Conservation (phyloP, 306 rosid genomes). For the Dicorynia guianensis region DNA sequence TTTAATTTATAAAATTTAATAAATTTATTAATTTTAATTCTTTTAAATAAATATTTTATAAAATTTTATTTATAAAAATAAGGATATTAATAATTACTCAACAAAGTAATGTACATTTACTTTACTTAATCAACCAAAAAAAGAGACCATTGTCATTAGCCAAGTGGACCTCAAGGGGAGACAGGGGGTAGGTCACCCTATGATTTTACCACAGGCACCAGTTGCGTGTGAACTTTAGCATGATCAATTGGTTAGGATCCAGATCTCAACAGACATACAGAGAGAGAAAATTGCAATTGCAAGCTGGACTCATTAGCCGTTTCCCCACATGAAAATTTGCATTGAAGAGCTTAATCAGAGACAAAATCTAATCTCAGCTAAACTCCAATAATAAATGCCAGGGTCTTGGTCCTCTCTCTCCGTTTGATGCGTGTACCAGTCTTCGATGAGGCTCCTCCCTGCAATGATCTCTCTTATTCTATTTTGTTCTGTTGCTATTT, state of each 20-base stretch:
- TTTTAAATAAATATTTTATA: too few relatives aligned
- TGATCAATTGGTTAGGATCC: conserved; percentile 40
- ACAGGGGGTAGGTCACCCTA: conserved; percentile 51
- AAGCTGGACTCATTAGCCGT: conserved; percentile 34
- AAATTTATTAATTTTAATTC: too few relatives aligned
- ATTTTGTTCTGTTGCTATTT: conserved; percentile 13
- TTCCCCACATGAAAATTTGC: conserved; percentile 30
- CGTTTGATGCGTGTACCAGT: conserved; percentile 21
- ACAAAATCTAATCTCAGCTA: conserved; percentile 31
- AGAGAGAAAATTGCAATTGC: neutral
- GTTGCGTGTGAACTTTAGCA: conserved; percentile 34
- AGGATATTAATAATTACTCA: too few relatives aligned
- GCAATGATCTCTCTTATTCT: conserved; percentile 20
- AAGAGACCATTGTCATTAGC: neutral
- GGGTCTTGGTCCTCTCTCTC: conserved; percentile 36
- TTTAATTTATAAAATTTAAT: too few relatives aligned
- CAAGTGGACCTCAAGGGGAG: conserved; percentile 37
- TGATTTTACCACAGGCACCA: conserved; percentile 45
- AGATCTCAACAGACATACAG: conserved; percentile 34
- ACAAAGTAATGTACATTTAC: neutral
- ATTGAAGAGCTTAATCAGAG: conserved; percentile 33
- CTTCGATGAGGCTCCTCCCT: conserved; percentile 37
- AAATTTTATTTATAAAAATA: too few relatives aligned
- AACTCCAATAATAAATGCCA: conserved; percentile 33
- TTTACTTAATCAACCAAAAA: neutral